A percentile compares a stretch with the other conserved stretches of the same genome.
Conservation (phyloP, 202 grass and related monocot species). For the Carex sylvatica region DNA sequence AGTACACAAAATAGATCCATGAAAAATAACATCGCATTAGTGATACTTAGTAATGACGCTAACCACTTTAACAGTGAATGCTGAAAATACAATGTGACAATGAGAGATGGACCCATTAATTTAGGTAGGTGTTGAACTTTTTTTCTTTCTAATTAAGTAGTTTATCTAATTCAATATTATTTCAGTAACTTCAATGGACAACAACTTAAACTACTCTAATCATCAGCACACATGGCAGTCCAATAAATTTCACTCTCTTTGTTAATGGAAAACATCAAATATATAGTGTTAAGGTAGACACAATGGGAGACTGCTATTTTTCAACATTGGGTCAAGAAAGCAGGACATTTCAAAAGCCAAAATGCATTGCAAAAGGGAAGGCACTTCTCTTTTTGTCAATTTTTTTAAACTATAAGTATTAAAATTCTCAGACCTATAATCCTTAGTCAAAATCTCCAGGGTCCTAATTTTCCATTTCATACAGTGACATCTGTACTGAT, state of each 20-base stretch:
- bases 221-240: neutral
- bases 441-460: neutral
- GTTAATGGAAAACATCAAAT: neutral
- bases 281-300: neutral
- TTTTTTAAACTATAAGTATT: neutral
- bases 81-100: neutral
- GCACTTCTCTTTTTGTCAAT: neutral
- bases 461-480: neutral
- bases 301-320: neutral
- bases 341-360: slow-evolving; percentile 13
- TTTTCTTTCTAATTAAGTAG: neutral
- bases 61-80: neutral
- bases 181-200: neutral
- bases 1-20: slow-evolving; percentile 6
- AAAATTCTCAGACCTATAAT: neutral
- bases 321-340: neutral
- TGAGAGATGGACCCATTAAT: neutral
- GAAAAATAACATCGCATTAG: neutral
- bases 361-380: neutral
- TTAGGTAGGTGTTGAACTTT: neutral
- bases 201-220: neutral
- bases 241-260: neutral
- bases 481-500: neutral
- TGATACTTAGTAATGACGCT: neutral
- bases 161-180: neutral